These are phyloP conservation scores for Pinus taeda DNA, from an alignment of 75 land plant genomes.

Conservation along the genomic window DNA sequence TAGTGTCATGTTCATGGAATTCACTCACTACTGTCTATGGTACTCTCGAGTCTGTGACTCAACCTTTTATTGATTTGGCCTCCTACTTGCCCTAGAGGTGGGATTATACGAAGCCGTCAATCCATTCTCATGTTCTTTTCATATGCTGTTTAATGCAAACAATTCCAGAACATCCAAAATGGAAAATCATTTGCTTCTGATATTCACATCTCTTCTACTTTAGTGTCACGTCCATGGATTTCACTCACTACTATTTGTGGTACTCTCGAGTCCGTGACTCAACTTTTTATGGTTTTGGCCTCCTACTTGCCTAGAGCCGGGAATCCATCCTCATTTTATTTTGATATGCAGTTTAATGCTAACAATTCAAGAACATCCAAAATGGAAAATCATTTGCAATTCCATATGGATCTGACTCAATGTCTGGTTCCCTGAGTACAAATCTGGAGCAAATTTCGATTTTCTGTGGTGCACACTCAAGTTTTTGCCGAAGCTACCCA, in stretches of 20 bases:
- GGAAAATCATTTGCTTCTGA: conserved; percentile 31
- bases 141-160: no score
- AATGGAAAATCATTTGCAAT: no score
- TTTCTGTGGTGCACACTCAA: no score
- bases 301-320: conserved; percentile 86
- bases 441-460: no score
- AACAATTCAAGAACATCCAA: no score
- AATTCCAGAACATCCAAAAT: no score
- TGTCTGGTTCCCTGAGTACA: no score
- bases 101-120: conserved; percentile 90
- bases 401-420: no score
- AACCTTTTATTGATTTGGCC: conserved; percentile 78
- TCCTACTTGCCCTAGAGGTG: conserved; percentile 87
- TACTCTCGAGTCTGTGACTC: conserved; percentile 61
- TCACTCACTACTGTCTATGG: conserved; percentile 98
- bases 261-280: conserved; percentile 60
- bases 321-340: conserved; percentile 77
- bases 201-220: conserved; percentile 86
- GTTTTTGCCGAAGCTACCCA: no score
- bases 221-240: conserved; percentile 77
- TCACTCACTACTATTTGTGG: conserved; percentile 98
- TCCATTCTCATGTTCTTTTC: conserved; percentile 64
- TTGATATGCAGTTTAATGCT: no score
- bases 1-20: conserved; percentile 74
- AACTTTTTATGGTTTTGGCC: conserved; percentile 78